These are phyloP conservation scores for Tetragonia tetragonoides DNA, from an alignment of 148 eudicot species.

Conservation along the genomic window DNA sequence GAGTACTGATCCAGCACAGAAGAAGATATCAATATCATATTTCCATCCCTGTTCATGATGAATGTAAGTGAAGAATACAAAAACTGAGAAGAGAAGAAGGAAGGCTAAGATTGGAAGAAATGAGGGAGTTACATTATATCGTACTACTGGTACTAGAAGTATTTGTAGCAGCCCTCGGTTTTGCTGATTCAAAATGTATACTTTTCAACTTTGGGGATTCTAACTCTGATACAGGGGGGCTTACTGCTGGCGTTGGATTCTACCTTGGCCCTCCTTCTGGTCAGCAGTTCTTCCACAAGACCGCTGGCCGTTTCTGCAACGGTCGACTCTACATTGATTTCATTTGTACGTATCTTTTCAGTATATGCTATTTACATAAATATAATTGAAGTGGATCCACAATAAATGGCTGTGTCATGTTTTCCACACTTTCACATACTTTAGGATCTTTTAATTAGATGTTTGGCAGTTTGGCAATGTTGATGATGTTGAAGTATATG, in stretches of 20 bases:
- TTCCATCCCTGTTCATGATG: too few relatives aligned
- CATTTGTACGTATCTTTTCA: constrained; percentile 31
- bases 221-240: constrained; percentile 39
- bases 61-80: too few relatives aligned
- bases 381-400: neutral
- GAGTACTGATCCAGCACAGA: too few relatives aligned
- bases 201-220: constrained; percentile 48
- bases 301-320: constrained; percentile 44
- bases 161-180: neutral
- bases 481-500: too few relatives aligned
- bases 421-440: too few relatives aligned
- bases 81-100: too few relatives aligned
- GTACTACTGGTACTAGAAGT: neutral
- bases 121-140: too few relatives aligned
- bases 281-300: constrained; percentile 40
- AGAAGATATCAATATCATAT: too few relatives aligned
- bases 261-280: constrained; percentile 43
- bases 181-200: constrained; percentile 26
- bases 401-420: neutral
- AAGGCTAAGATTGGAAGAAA: too few relatives aligned
- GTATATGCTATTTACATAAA: neutral
- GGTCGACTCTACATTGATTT: constrained; percentile 55
- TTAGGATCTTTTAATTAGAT: too few relatives aligned
- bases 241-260: constrained; percentile 41
- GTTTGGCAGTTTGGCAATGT: too few relatives aligned